phyloP scores from a whole-genome alignment of 2,329 filamentous ascomycete species.

The Venturia aucupariae region DNA sequence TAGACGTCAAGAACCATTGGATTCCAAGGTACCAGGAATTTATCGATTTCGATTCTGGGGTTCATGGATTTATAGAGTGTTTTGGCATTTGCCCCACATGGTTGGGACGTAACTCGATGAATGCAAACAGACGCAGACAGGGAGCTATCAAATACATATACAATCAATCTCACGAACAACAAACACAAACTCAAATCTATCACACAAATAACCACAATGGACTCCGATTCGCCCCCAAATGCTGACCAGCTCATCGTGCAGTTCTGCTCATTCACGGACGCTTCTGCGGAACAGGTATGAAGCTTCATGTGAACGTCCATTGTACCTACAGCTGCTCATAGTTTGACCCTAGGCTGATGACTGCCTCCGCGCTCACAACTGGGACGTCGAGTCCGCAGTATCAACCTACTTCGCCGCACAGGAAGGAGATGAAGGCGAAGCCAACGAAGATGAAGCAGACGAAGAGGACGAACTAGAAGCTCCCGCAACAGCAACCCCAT shows the following conservation, averaged over 20 bases:
- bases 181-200: neutral
- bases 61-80: neutral
- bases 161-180: neutral
- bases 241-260: slow-evolving; percentile 9
- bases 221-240: neutral
- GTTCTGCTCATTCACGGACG: slow-evolving; percentile 13
- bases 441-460: slow-evolving; percentile 16
- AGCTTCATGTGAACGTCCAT: neutral
- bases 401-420: slow-evolving; percentile 35
- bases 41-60: neutral
- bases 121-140: neutral
- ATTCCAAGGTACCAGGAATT: neutral
- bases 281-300: slow-evolving; percentile 3
- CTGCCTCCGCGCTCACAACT: slow-evolving; percentile 34
- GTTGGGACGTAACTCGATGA: neutral
- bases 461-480: slow-evolving; percentile 27
- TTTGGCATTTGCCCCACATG: neutral
- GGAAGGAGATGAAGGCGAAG: slow-evolving; percentile 18
- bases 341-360: slow-evolving; percentile 31
- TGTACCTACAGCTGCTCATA: slow-evolving; percentile 6
- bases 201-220: neutral
- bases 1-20: neutral
- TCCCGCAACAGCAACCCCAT: neutral
- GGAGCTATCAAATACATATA: neutral
- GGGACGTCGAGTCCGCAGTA: slow-evolving; percentile 37